Evolutionary conservation across 257 asterid species (phyloP).

Genomic region (Rhazya stricta): DNA sequence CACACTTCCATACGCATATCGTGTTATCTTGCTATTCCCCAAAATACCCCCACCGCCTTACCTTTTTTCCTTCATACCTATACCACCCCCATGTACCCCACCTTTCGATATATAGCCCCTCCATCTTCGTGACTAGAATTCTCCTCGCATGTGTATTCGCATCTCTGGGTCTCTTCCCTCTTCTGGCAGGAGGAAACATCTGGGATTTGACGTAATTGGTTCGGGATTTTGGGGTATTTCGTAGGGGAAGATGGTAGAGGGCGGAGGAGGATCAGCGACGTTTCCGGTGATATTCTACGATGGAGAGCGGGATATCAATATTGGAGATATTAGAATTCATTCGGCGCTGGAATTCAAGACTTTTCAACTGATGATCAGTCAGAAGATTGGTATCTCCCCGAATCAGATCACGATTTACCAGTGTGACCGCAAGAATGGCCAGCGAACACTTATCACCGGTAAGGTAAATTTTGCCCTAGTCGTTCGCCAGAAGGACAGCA

Average conservation of each 20-base stretch:
- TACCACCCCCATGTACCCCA: constrained; percentile 20
- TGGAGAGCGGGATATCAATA: constrained; percentile 70
- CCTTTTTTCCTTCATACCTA: neutral
- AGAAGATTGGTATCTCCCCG: constrained; percentile 82
- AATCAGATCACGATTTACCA: constrained; percentile 82
- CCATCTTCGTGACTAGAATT: neutral
- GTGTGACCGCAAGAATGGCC: constrained; percentile 42
- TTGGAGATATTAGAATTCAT: constrained; percentile 49
- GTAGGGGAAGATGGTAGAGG: constrained; percentile 50
- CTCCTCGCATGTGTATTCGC: neutral
- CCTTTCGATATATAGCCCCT: constrained; percentile 9
- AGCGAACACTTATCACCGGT: constrained; percentile 62
- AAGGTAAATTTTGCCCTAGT: constrained; percentile 58
- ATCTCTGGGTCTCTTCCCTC: neutral
- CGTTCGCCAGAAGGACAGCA: constrained; percentile 49
- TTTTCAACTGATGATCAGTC: constrained; percentile 67
- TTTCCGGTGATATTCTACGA: constrained; percentile 75
- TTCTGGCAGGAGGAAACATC: neutral
- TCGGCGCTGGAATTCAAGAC: constrained; percentile 69
- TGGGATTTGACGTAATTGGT: neutral
- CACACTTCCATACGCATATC: constrained; percentile 10
- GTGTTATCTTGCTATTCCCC: constrained; percentile 4
- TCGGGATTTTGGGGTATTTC: neutral
- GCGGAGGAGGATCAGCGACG: constrained; percentile 40
- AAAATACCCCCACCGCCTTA: constrained; percentile 25